phyloP scores from a whole-genome alignment of 352 stramenopile species.

The Pythium oligandrum region DNA sequence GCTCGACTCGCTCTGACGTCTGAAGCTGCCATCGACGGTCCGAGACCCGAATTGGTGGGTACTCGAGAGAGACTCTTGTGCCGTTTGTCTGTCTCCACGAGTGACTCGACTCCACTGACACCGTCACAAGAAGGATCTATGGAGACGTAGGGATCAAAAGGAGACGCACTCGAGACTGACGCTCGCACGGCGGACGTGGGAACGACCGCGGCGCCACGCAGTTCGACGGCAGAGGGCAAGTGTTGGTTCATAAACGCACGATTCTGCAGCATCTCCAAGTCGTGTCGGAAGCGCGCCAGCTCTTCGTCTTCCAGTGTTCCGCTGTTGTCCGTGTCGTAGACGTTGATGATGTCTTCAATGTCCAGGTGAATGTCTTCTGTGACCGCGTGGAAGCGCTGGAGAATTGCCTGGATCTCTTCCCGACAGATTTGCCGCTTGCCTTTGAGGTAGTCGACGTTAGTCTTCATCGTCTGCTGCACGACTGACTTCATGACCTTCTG shows the following conservation, averaged over 20 bases:
- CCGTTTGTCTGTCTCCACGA: too few species aligned
- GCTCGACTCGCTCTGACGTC: neutral
- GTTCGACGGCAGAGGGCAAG: conserved; percentile 1
- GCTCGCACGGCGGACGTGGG: too few species aligned
- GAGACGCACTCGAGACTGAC: too few species aligned
- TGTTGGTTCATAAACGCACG: conserved; percentile 41
- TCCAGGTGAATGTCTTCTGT: conserved; percentile 69
- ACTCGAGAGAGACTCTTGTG: too few species aligned
- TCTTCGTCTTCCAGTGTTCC: conserved; percentile 75
- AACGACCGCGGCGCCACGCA: neutral
- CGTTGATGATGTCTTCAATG: conserved; percentile 73
- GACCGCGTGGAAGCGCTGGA: conserved; percentile 67
- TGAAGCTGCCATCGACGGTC: neutral
- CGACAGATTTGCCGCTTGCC: conserved; percentile 66
- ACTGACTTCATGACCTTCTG: conserved; percentile 83
- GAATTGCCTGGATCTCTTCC: conserved; percentile 68
- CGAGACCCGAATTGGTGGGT: neutral
- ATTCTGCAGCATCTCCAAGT: conserved; percentile 71
- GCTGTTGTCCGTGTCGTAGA: conserved; percentile 78
- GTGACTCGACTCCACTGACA: too few species aligned
- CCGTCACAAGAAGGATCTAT: too few species aligned
- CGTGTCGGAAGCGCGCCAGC: conserved; percentile 58
- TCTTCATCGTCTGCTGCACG: conserved; percentile 75
- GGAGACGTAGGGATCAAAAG: too few species aligned
- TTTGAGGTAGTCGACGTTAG: conserved; percentile 70